Evolutionary conservation across 2,329 filamentous ascomycete species (phyloP), one percentile per base, ranked within the genome.

Genomic region (Ophiostoma tasmaniense): DNA sequence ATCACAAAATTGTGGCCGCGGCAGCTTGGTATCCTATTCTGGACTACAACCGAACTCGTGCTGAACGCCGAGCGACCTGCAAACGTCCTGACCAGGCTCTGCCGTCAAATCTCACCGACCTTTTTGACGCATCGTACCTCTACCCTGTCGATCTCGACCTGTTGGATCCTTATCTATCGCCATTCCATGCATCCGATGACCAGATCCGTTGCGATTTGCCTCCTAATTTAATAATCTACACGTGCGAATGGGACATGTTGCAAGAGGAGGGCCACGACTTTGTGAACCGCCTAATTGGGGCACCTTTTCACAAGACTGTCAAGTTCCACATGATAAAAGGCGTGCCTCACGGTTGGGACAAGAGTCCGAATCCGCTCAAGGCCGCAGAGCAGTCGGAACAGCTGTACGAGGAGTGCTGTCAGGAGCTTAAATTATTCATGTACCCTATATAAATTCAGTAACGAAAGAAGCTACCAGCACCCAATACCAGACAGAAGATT

Each of bases 261-360:
- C 73, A 74, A 10, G 69, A 73, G 2, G 76, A 77, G 69, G 76
- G 74, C 42, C 72, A 67, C 37, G 64, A 65, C 0, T 61, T 72
- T 25, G 72, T 72, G 2, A n/a, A 37, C 0, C 71, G 73, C 5
- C 69, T 73, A 8, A 77, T 85, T 83, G 76, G 86, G 1, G 66
- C 74, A 8, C 79, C 80, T 0, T 76, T 86, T 5, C 79, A 79
- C 30, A 89, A 88, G 77, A 80, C 81, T 8, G 84, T 90, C 0
- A 78, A 80, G 67, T 88, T 87, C 73, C 82, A 82, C 33, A 83
- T 87, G 77, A 81, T 90, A 1, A 78, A 80, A 3, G 85, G 81
- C 2, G 87, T 87, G 28, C 81, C 83, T 35, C 88, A 90, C 74
- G 87, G 83, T 0, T 90, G 88, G 83, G 88, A 90, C 73, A 90